phyloP scores from a whole-genome alignment of 2,329 filamentous ascomycete genomes.

The Microdochium bolleyi region DNA sequence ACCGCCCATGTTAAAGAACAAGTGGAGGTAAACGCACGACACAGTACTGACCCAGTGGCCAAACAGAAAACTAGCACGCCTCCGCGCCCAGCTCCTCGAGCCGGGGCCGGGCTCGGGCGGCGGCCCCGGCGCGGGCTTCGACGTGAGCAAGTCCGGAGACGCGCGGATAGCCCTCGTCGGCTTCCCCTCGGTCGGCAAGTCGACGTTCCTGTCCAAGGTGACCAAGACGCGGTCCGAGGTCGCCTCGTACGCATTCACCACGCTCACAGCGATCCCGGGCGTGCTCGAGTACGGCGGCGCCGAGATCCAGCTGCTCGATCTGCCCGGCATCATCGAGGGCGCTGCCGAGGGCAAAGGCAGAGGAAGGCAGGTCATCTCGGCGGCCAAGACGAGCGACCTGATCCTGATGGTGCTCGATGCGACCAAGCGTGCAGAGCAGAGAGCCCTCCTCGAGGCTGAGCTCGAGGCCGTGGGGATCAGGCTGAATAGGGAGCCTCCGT shows the following conservation, averaged over 20 bases:
- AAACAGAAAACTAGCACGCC: constrained; percentile 82
- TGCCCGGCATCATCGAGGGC: constrained; percentile 97
- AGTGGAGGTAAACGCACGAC: no score
- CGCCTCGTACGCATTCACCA: constrained; percentile 95
- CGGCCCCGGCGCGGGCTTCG: constrained; percentile 77
- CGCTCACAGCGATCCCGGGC: constrained; percentile 91
- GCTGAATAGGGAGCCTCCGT: constrained; percentile 86
- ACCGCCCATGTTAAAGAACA: neutral
- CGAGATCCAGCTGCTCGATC: constrained; percentile 94
- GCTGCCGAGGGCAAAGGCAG: constrained; percentile 92
- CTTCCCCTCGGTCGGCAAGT: constrained; percentile 98
- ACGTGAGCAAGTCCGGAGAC: constrained; percentile 93
- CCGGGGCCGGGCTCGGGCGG: constrained; percentile 72
- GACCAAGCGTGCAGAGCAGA: constrained; percentile 91
- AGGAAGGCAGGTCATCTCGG: constrained; percentile 92
- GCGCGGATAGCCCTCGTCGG: constrained; percentile 94
- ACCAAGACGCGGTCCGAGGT: constrained; percentile 97
- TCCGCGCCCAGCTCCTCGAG: constrained; percentile 90
- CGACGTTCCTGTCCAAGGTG: constrained; percentile 96
- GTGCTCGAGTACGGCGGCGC: constrained; percentile 96
- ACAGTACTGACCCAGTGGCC: neutral
- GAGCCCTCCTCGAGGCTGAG: constrained; percentile 82
- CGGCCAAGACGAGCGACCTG: constrained; percentile 95
- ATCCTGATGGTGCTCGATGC: constrained; percentile 96
- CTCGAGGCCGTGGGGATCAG: constrained; percentile 92